Evolutionary conservation across 1,284 basidiomycete genomes (phyloP).

Genomic region (Cystobasidium slooffiae): DNA sequence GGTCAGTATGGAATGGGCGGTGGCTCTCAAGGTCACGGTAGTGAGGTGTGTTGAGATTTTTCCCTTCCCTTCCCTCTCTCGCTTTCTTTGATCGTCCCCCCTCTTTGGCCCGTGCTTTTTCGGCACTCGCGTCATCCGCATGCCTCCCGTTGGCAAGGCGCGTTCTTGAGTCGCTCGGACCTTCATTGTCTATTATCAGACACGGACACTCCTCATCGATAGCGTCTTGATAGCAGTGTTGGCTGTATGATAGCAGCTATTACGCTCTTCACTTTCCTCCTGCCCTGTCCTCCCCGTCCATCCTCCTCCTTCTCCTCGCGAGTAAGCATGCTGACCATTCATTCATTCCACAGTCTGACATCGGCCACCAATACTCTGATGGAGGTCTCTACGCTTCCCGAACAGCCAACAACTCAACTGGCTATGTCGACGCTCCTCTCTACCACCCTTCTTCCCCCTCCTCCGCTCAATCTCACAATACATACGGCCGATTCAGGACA

Average conservation of each 20-base stretch:
- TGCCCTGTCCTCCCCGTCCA: neutral
- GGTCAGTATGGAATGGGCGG: conserved; percentile 32
- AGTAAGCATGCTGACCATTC: conserved; percentile 10
- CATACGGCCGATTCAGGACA: conserved; percentile 50
- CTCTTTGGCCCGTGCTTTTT: neutral
- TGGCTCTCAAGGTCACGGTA: conserved; percentile 24
- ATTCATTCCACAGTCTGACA: conserved; percentile 25
- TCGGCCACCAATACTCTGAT: conserved; percentile 36
- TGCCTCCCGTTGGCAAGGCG: too few species aligned
- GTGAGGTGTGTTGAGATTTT: conserved; percentile 27
- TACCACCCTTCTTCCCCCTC: conserved; percentile 46
- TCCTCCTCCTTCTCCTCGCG: neutral
- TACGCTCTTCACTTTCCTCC: neutral
- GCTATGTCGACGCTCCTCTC: conserved; percentile 45
- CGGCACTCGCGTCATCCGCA: conserved; percentile 18
- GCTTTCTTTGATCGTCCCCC: neutral
- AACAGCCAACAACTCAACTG: conserved; percentile 39
- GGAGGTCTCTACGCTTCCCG: conserved; percentile 37
- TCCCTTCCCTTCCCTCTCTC: neutral
- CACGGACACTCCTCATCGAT: too few species aligned
- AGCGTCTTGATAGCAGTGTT: too few species aligned
- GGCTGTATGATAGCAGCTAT: too few species aligned
- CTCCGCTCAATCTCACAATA: conserved; percentile 44
- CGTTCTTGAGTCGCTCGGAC: too few species aligned
- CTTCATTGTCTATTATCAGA: too few species aligned